phyloP scores from a whole-genome alignment of 140 eudicot species.

The Artemisia princeps region DNA sequence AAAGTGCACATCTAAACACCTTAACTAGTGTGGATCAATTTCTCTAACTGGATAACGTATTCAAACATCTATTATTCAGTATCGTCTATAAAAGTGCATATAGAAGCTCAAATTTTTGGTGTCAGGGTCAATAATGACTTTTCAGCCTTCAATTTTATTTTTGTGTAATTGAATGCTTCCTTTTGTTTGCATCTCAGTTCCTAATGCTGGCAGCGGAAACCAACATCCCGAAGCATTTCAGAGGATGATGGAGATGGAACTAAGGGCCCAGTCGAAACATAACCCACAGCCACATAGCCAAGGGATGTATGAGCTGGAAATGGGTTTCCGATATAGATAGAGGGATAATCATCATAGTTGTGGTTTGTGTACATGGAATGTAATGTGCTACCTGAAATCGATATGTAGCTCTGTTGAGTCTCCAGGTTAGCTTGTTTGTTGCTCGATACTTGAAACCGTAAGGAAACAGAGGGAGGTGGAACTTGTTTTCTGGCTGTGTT shows the following conservation, averaged over 20 bases:
- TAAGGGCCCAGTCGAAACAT: conserved; percentile 49
- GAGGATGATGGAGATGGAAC: conserved; percentile 75
- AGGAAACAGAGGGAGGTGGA: conserved; percentile 27
- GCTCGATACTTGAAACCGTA: conserved; percentile 20
- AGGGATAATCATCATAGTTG: conserved; percentile 8
- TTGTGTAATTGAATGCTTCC: background rate
- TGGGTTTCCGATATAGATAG: conserved; percentile 65
- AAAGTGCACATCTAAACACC: too few species aligned
- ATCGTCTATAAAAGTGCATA: too few species aligned
- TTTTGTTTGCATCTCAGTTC: conserved; percentile 30
- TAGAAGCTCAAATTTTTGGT: too few species aligned
- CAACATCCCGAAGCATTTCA: conserved; percentile 65
- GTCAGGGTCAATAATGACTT: too few species aligned
- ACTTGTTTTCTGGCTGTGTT: conserved; percentile 25
- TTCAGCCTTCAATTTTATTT: background rate
- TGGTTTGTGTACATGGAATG: conserved; percentile 23
- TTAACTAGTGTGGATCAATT: too few species aligned
- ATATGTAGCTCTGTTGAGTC: conserved; percentile 14
- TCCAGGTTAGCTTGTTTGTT: conserved; percentile 18
- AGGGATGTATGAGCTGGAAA: conserved; percentile 55
- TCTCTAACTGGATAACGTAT: too few species aligned
- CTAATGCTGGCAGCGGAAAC: conserved; percentile 37
- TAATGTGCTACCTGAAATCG: conserved; percentile 19
- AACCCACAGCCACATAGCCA: conserved; percentile 37
- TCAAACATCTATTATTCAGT: too few species aligned